Base-by-base conservation (phyloP, 169 alveolate species). In the Plasmodium inui region DNA sequence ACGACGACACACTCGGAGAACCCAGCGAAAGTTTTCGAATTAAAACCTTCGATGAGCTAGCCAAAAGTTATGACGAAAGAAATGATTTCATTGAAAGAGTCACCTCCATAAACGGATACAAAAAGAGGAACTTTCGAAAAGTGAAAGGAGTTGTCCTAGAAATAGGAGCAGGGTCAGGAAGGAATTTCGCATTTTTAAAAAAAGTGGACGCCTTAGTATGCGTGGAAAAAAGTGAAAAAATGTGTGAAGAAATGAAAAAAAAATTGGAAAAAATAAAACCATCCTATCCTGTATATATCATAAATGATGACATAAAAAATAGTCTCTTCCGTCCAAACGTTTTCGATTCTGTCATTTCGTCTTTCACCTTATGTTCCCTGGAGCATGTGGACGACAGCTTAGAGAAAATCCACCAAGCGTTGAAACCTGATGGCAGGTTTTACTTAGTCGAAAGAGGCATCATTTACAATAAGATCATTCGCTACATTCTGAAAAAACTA, bases 131-230 rank as follows among this genome's bases (percentile, higher is more conserved):
- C 79, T 93, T 96, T 44, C 82, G 92, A 81, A 91, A 83, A 39
- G 97, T 96, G 39, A 94, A 84, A 73, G 98, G 98, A 12, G 95
- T 95, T 41, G 98, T 96, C 26, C 90, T 96, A 74, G 98, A 96
- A 74, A 92, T 96, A 22, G 97, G 96, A 14, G 96, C 97, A n/a
- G 98, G 98, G 46, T 90, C 98, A 26, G 91, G 95, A 39, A 86
- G 95, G 61, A 96, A 94, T 89, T 82, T 91, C 79, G 50, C 92
- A 22, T 93, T 70, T 61, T 96, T 95, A 81, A 92, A 90, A 53
- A 89, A 81, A 89, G 84, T 96, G n/a, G 93, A 84, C n/a, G 74
- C 95, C 39, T 96, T 96, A 71, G 94, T 96, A 37, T 95, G 96
- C 30, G 95, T 96, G 4, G 98, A 96, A 93, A 93, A 92, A 57